Conservation (phyloP, 2,329 filamentous ascomycete species). For the Dryadomyces quercus-mongolicae region DNA sequence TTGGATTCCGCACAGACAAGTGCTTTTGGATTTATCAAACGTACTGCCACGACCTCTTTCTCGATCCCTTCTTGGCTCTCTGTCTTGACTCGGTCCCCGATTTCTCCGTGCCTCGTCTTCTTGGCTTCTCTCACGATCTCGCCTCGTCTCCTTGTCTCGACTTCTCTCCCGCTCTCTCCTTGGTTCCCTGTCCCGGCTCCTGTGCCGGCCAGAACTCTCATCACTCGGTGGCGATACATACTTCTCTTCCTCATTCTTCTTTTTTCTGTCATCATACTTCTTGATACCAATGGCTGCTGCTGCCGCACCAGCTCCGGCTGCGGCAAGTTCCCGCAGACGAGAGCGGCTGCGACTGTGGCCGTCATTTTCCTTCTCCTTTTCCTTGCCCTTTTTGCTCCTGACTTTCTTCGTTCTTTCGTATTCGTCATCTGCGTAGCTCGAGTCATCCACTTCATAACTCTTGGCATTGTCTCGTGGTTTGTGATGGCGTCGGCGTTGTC, state of each 20-base stretch:
- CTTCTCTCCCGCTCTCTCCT: constrained; percentile 7
- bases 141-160: background rate
- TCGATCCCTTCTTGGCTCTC: background rate
- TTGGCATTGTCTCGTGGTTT: constrained; percentile 11
- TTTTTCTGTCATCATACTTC: constrained; percentile 31
- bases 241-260: constrained; percentile 24
- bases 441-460: constrained; percentile 12
- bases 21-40: background rate
- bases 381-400: constrained; percentile 8
- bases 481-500: background rate
- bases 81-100: background rate
- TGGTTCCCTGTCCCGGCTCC: background rate
- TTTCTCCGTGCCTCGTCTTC: background rate
- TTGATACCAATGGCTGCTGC: constrained; percentile 53
- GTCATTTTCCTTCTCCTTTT: constrained; percentile 22
- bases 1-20: no score
- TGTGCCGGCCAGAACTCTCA: constrained; percentile 1
- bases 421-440: constrained; percentile 1
- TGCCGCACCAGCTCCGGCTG: constrained; percentile 40
- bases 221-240: constrained; percentile 18
- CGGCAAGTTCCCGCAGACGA: constrained; percentile 40
- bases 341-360: constrained; percentile 30
- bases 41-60: background rate
- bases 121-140: background rate
- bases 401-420: background rate